Evolutionary conservation across 192 early-diverging fungal species (phyloP), one percentile per base, ranked within the genome.

Genomic region (Physocladia obscura): DNA sequence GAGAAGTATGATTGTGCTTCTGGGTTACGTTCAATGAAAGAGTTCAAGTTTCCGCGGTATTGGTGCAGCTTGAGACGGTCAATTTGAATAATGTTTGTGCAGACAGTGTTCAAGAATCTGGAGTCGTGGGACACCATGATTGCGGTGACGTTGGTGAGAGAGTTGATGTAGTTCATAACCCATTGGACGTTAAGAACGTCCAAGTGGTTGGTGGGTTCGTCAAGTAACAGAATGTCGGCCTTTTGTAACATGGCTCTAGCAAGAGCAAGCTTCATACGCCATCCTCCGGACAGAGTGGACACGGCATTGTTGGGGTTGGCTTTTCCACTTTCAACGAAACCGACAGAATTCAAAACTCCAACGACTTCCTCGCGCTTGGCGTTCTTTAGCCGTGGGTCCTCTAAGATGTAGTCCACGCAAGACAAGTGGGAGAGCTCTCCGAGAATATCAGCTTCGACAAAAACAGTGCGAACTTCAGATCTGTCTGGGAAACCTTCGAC

Each of bases 191-290:
- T 84, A 58, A 63, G 73, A 76, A 91, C 86, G 79, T 91, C 88
- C 80, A 93, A 88, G 81, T 91, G 88, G 83, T 92, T 92, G 71
- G 89, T 92, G 57, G 91, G 91, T 79, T 93, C 92, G 73, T 93
- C 92, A 67, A 92, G 78, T 61, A 93, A 79, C 71, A 92, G 76
- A 51, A 93, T 90, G 77, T 93, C 92, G 76, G 91, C 89, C 73
- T 92, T 90, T 80, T 83, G 80, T 75, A 93, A 80, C 87, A 93
- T 89, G 57, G 92, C 91, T 82, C 90, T 88, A 13, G 91, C 91
- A 75, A 93, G 85, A 79, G 86, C 90, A 51, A 92, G 80, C 88
- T 91, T 92, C 92, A 93, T 93, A 79, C 91, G 90, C 91, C 91
- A 93, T 74, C 91, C 91, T 80, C 91, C 91, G 70, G 88, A 89